Evolutionary conservation across 441 rosid species (phyloP), one percentile per base, ranked within the genome.

Genomic region (Pelargonium fulgidum): DNA sequence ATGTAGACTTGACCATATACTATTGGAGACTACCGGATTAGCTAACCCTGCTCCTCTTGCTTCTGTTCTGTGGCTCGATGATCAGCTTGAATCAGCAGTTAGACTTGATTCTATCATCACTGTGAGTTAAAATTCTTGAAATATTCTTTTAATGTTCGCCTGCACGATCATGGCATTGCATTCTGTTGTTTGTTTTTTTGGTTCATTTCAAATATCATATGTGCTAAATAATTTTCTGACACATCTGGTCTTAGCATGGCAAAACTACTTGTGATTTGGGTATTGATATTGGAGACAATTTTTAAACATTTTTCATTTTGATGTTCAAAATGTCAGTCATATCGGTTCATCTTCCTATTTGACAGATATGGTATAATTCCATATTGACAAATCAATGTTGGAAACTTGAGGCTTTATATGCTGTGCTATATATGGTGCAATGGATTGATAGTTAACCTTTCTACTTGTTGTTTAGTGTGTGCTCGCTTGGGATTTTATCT

Each of bases 31-130:
- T 13, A 91, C 99, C 8, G 97, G 99, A 70, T 82, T 94, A 72
- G 99, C 96, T 0, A 94, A 94, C 77, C 97, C 99, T 13, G 99
- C 94, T 79, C 97, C 97, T 22, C 76, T 90, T 65, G 97, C 99
- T 6, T 90, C 97, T 67, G 77, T 94, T 61, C 97, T 94, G 76
- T 94, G 97, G 99, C 77, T 91, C 85, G 99, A 90, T 78, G 97
- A 90, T 63, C 96, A 90, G 71, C 85, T 91, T 66, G 97, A 94
- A 79, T 87, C 99, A 7, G 76, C 86, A 39, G 89, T 91, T 78
- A 89, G 86, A 85, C 96, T 91, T 67, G 99, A 94, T 82, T 94
- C 92, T 70, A 89, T 94, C 70, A 78, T 91, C 64, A 91, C 96
- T 54, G 97, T 88, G 75, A 87, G 89, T 76, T 24, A 62, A 36